Evolutionary conservation across 208 protist species (phyloP), one percentile per base, ranked within the genome.

Genomic region (Leishmania braziliensis): DNA sequence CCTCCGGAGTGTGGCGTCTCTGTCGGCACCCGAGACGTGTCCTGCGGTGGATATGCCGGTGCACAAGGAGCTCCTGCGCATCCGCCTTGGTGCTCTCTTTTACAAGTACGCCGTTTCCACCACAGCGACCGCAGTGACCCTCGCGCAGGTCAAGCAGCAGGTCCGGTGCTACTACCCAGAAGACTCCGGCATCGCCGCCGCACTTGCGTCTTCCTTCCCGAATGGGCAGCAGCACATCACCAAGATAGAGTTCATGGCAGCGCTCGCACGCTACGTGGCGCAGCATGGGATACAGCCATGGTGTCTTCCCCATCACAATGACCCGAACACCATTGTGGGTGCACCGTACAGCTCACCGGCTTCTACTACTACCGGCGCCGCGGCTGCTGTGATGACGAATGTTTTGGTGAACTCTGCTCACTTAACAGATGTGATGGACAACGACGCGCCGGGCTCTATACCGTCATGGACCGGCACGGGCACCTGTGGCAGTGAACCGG

Each of bases 41-140:
- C 12, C 29, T 43, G 39, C 12, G 18, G 58, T 75, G 54, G 65
- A 78, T 23, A 68, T 58, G 20, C 39, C 39, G 26, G 60, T 81
- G 70, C 71, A 86, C 29, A 77, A 82, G 76, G 88, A 92, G 75
- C 73, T 90, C 39, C 90, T 90, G 29, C 76, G 58, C 69, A 90
- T 96, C n/a, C 89, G 89, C 18, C 92, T 89, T 50, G 89, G 92
- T 48, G 92, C 92, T 0, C 91, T 97, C 79, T 97, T 97, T 75
- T 90, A 87, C 88, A 97, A 97, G 84, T 97, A 95, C 84, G 87
- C 92, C 53, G 62, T 90, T 1, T 65, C 77, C 4, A 86, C 86
- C 36, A 81, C 85, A 0, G 5, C 86, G 0, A 77, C 50, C 14
- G 86, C 82, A 12, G 84, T 97, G 23, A 73, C 68, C 39, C 79